phyloP scores from a whole-genome alignment of 176 grass and related monocot genomes.

The bread wheat (Triticum aestivum) region DNA sequence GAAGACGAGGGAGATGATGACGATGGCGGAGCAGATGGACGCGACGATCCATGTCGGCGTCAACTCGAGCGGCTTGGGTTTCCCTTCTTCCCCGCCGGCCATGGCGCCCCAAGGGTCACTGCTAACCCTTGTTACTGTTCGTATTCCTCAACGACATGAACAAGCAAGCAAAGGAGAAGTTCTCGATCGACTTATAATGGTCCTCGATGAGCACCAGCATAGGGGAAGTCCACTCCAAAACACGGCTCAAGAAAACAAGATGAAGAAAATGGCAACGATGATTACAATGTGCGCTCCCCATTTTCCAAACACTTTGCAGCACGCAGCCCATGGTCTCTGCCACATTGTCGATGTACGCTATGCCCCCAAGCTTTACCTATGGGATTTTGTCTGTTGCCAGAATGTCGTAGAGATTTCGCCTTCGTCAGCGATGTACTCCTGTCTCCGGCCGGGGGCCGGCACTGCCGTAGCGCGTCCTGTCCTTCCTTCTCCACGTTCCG shows the following conservation, averaged over 20 bases:
- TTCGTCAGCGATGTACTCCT: too few relatives aligned
- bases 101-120: conserved; percentile 23
- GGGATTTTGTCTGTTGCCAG: background rate
- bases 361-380: background rate
- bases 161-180: background rate
- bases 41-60: conserved; percentile 95
- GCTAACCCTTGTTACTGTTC: background rate
- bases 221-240: background rate
- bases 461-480: too few relatives aligned
- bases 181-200: background rate
- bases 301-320: background rate
- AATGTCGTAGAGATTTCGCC: background rate
- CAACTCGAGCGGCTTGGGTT: conserved; percentile 47
- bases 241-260: background rate
- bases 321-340: background rate
- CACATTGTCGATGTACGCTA: background rate
- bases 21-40: conserved; percentile 66
- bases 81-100: conserved; percentile 48
- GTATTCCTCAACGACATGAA: background rate
- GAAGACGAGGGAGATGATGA: conserved; percentile 79
- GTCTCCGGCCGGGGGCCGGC: too few relatives aligned
- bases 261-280: background rate
- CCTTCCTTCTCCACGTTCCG: too few relatives aligned
- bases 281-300: background rate
- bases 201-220: background rate